Percentiles rank a stretch among this genome's conserved stretches.
phyloP scores from a whole-genome alignment of 805 yeast genomes.

The Metschnikowia lachancei region DNA sequence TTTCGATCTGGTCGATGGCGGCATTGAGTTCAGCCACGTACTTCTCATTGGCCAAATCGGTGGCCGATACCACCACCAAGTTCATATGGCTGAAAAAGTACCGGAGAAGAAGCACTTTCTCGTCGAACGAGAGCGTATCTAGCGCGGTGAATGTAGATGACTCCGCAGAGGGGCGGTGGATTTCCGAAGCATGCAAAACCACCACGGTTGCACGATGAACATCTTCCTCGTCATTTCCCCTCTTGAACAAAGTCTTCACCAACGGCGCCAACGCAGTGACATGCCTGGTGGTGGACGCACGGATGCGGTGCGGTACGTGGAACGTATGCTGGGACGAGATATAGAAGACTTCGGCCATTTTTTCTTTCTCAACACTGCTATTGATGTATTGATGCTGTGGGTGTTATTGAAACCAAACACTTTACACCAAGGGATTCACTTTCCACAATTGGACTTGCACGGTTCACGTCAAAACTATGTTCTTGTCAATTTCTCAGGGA shows the following conservation, averaged over 20 bases:
- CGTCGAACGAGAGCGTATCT: conserved; percentile 27
- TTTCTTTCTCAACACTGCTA: no score
- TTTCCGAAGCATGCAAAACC: conserved; percentile 21
- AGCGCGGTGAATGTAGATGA: conserved; percentile 15
- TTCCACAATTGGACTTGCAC: no score
- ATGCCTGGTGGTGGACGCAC: conserved; percentile 22
- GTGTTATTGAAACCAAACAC: no score
- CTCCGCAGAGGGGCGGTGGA: background rate
- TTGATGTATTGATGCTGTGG: no score
- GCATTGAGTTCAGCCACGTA: conserved; percentile 19
- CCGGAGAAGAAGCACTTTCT: conserved; percentile 31
- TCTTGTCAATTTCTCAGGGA: no score
- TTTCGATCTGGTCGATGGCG: conserved; percentile 24
- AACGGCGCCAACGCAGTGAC: conserved; percentile 18
- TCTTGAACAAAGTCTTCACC: conserved; percentile 24
- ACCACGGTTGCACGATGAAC: conserved; percentile 32
- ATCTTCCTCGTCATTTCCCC: conserved; percentile 36
- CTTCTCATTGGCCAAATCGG: conserved; percentile 9
- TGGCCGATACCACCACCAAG: conserved; percentile 25
- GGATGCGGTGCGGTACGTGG: conserved; percentile 11
- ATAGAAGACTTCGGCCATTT: conserved; percentile 23
- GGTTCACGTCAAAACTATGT: no score
- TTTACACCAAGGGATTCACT: no score
- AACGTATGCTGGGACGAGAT: conserved; percentile 15
- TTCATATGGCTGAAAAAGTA: conserved; percentile 40